Percentiles rank a stretch among this genome's conserved stretches.
Conservation (phyloP, 768 basidiomycete genomes). For the Trametes punicea region DNA sequence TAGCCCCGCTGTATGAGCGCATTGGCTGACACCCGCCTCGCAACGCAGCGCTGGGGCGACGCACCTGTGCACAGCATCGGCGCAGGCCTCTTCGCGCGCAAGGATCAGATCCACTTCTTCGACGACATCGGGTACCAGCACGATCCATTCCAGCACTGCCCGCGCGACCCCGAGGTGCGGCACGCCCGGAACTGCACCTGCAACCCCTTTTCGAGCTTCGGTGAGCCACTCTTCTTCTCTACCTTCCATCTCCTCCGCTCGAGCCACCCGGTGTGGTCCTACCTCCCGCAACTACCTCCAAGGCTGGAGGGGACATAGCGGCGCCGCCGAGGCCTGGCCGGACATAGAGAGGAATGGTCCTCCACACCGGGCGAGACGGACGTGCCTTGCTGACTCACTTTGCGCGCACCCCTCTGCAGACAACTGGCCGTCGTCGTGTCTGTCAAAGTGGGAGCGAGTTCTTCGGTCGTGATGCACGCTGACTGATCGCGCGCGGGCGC, state of each 20-base stretch:
- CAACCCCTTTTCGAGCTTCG: conserved; percentile 53
- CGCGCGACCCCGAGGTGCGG: conserved; percentile 34
- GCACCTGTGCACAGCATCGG: conserved; percentile 50
- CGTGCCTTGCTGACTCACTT: not conserved
- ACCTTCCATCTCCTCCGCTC: not conserved
- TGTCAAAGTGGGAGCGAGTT: conserved; percentile 47
- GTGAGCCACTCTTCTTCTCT: conserved; percentile 31
- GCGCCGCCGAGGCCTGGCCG: not conserved
- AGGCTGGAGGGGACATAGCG: no score
- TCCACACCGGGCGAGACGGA: not conserved
- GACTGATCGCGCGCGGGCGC: not conserved
- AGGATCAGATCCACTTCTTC: conserved; percentile 70
- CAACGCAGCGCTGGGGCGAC: conserved; percentile 39
- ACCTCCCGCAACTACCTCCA: no score
- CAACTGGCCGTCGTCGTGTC: conserved; percentile 56
- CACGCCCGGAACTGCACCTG: conserved; percentile 46
- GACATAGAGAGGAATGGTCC: not conserved
- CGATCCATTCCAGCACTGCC: conserved; percentile 54
- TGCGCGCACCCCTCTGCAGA: conserved; percentile 32
- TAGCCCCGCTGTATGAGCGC: not conserved
- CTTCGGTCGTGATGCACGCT: not conserved
- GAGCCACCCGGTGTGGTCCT: not conserved
- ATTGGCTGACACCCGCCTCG: conserved; percentile 23
- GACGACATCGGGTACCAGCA: conserved; percentile 66
- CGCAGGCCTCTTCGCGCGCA: conserved; percentile 43